These are phyloP conservation scores for Ramaria rubella DNA, from an alignment of 768 basidiomycete species.

Conservation along the genomic window DNA sequence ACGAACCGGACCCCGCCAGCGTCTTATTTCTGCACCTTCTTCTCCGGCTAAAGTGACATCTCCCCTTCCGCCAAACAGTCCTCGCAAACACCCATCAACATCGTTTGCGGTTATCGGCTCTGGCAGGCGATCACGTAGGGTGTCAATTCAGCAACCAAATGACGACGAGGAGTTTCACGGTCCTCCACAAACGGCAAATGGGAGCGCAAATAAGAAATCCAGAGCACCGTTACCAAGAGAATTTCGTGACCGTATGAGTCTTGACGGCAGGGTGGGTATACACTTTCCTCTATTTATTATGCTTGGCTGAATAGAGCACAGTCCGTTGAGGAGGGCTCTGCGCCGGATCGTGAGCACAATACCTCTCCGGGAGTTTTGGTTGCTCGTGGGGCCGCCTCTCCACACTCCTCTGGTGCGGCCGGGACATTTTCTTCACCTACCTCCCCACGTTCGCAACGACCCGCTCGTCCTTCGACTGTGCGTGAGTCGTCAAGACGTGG, in stretches of 20 bases:
- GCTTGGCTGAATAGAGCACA: not conserved
- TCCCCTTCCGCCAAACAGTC: conserved; percentile 11
- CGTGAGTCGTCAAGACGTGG: conserved; percentile 43
- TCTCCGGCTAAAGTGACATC: conserved; percentile 30
- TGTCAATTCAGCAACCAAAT: conserved; percentile 13
- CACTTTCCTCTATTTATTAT: conserved; percentile 17
- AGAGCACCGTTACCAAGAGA: conserved; percentile 49
- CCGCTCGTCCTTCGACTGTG: conserved; percentile 33
- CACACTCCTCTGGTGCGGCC: conserved; percentile 16
- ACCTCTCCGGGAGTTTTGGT: conserved; percentile 3
- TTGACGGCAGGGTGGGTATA: conserved; percentile 38
- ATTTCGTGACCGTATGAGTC: conserved; percentile 36
- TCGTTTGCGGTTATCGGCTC: conserved; percentile 12
- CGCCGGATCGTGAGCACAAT: conserved; percentile 26
- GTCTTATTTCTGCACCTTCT: conserved; percentile 43
- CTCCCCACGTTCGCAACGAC: conserved; percentile 28
- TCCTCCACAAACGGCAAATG: conserved; percentile 15
- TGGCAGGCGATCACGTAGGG: conserved; percentile 6
- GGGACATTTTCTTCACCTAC: conserved; percentile 22
- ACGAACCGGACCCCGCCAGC: conserved; percentile 24
- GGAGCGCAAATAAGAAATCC: conserved; percentile 24
- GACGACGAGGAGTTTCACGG: conserved; percentile 34
- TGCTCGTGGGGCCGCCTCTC: conserved; percentile 17
- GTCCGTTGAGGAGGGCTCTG: conserved; percentile 26
- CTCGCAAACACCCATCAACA: conserved; percentile 12